Base-by-base conservation (phyloP, 306 rosid genomes). In the Lablab purpureus region DNA sequence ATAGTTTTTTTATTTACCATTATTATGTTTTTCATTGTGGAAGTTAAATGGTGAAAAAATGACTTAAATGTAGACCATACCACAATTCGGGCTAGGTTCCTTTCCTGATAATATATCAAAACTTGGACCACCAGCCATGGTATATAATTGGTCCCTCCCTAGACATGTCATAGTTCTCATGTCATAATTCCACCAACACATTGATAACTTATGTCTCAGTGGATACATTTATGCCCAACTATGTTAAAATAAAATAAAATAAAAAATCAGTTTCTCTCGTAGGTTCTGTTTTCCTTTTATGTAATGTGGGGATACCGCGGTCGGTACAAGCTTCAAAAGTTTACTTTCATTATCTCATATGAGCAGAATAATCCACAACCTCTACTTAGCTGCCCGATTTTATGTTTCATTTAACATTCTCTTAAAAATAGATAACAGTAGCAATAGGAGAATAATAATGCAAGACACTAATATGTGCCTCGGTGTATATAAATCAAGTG, bases 81-180 rank as follows among this genome's bases (percentile, higher is more conserved):
- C 86, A 67, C 52, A 86, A 79, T 77, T 84, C 77, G 55, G 76
- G 85, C 76, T 78, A 78, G 76, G 79, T 78, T 59, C 81, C 79
- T 80, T 83, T 79, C 70, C 74, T 73, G 78, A 79, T 63, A 74
- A 63, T 76, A 81, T 86, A 78, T 81, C 78, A 78, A 81, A 73
- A 32, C 34, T 43, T 84, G 96, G 94, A 87, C 94, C 93, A 83
- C 89, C 67, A 82, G 75, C 46, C 82, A 58, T 85, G 82, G 54
- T 75, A 81, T 85, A 85, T 83, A 80, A 80, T 83, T 90, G 93
- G 96, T 85, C 91, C 93, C n/a, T n/a, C n/a, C 93, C 91, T 56
- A 76, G 89, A 94, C 89, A 89, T 76, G 85, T 83, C 87, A 45
- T 79, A 78, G 87, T 90, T 89, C 79, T 67, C 34, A 77, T 90